A percentile compares a stretch with the other conserved stretches of the same genome.
These are phyloP conservation scores for Elsinoe fawcettii DNA, from an alignment of 2,329 filamentous ascomycete species.

Conservation along the genomic window DNA sequence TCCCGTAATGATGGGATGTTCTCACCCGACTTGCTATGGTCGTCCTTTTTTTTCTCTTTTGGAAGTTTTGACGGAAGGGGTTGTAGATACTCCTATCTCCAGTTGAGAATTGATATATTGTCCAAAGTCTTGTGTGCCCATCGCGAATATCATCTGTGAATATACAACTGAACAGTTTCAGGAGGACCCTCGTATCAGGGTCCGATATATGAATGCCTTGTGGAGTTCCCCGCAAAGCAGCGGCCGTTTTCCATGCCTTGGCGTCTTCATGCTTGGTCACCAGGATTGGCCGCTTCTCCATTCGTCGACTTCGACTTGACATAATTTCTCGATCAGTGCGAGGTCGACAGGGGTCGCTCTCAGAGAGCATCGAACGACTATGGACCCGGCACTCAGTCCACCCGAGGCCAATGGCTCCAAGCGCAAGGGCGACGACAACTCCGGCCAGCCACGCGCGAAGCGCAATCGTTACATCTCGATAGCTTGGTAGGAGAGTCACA, in stretches of 20 bases:
- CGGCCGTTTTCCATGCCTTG: neutral
- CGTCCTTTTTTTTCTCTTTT: neutral
- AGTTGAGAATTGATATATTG: slow-evolving; percentile 1
- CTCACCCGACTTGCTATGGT: neutral
- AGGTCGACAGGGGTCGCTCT: neutral
- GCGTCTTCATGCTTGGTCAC: neutral
- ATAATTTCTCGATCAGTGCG: neutral
- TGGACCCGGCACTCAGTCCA: slow-evolving; percentile 9
- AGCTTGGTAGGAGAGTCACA: slow-evolving; percentile 48
- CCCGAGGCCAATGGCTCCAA: slow-evolving; percentile 25
- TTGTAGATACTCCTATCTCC: neutral
- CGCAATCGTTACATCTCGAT: slow-evolving; percentile 61
- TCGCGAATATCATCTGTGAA: too few relatives aligned
- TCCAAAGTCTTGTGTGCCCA: neutral
- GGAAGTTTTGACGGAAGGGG: neutral
- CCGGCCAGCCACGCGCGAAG: slow-evolving; percentile 48
- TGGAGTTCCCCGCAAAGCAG: neutral
- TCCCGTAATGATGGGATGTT: slow-evolving; percentile 6
- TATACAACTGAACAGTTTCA: neutral
- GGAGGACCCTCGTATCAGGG: neutral
- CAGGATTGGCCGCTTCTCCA: neutral
- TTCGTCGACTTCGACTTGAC: neutral
- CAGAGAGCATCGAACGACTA: neutral
- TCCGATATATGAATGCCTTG: too few relatives aligned
- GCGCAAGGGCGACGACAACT: slow-evolving; percentile 38